Percentiles rank a stretch among this genome's conserved stretches.
phyloP scores from a whole-genome alignment of 108 stramenopile species.

The Skeletonema grethae region DNA sequence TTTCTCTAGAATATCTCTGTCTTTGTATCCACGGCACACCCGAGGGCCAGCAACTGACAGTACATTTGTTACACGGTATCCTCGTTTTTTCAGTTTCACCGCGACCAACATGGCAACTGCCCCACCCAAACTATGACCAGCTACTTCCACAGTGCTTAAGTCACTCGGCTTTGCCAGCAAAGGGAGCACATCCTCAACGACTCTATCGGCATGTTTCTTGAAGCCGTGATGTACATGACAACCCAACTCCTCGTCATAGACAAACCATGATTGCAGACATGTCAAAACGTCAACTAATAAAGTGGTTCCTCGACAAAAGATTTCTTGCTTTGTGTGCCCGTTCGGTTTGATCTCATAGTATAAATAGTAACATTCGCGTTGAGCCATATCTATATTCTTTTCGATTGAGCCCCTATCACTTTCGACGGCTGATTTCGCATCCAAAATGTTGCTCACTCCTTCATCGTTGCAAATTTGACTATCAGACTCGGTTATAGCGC shows the following conservation, averaged over 20 bases:
- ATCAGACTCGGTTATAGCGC: background rate
- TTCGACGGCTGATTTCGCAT: slow-evolving; percentile 17
- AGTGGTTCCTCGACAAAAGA: slow-evolving; percentile 69
- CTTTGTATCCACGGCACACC: slow-evolving; percentile 47
- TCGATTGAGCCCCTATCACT: background rate
- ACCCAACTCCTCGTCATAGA: slow-evolving; percentile 58
- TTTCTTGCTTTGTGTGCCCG: slow-evolving; percentile 57
- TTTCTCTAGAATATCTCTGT: slow-evolving; percentile 26
- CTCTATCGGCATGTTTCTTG: slow-evolving; percentile 57
- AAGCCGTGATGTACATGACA: slow-evolving; percentile 64
- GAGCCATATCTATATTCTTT: slow-evolving; percentile 18
- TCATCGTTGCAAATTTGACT: background rate
- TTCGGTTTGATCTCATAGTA: slow-evolving; percentile 60
- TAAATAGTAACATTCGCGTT: slow-evolving; percentile 69
- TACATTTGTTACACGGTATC: slow-evolving; percentile 49
- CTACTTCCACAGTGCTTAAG: slow-evolving; percentile 54
- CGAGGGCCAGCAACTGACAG: slow-evolving; percentile 57
- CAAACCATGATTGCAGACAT: slow-evolving; percentile 55
- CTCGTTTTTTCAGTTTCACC: slow-evolving; percentile 59
- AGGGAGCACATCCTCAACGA: slow-evolving; percentile 60
- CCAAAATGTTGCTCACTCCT: background rate
- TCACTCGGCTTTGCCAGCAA: slow-evolving; percentile 46
- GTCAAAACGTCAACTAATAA: slow-evolving; percentile 54
- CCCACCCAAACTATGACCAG: slow-evolving; percentile 64
- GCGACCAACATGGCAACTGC: slow-evolving; percentile 64